Evolutionary conservation across 2,329 filamentous ascomycete species (phyloP).

Genomic region (Cytospora piceicola): DNA sequence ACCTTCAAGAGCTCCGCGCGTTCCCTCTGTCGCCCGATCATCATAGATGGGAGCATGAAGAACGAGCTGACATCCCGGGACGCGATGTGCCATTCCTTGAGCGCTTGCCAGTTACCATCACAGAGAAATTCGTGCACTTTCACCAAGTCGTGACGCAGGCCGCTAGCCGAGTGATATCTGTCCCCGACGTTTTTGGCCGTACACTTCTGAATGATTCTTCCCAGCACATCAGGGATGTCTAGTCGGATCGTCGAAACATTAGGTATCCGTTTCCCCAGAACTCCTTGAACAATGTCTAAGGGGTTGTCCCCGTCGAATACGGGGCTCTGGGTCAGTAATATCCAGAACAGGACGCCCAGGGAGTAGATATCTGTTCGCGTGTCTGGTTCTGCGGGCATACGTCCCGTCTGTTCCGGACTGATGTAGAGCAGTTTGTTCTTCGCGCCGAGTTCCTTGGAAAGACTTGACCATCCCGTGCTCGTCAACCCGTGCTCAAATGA

Average conservation of each 20-base stretch:
- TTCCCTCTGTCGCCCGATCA: slow-evolving; percentile 80
- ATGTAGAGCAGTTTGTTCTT: slow-evolving; percentile 91
- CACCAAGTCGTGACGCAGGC: slow-evolving; percentile 79
- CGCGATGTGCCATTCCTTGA: slow-evolving; percentile 76
- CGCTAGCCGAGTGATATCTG: slow-evolving; percentile 86
- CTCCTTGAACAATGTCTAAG: slow-evolving; percentile 88
- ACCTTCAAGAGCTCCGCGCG: slow-evolving; percentile 70
- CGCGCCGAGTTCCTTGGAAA: slow-evolving; percentile 83
- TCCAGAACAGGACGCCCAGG: slow-evolving; percentile 87
- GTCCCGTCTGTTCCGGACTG: slow-evolving; percentile 91
- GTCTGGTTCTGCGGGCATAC: slow-evolving; percentile 90
- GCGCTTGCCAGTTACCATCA: slow-evolving; percentile 71
- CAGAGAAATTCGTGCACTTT: slow-evolving; percentile 74
- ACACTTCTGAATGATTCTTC: slow-evolving; percentile 86
- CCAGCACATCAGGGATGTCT: slow-evolving; percentile 83
- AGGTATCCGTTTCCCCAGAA: slow-evolving; percentile 78
- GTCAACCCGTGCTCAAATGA: slow-evolving; percentile 89
- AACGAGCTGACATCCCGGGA: slow-evolving; percentile 90
- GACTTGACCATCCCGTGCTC: slow-evolving; percentile 81
- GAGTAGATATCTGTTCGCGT: slow-evolving; percentile 93
- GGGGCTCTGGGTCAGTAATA: slow-evolving; percentile 75
- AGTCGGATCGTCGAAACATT: slow-evolving; percentile 76
- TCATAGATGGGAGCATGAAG: slow-evolving; percentile 80
- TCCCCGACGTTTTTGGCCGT: slow-evolving; percentile 87
- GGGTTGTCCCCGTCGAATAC: slow-evolving; percentile 81